These are phyloP conservation scores for Pseudogymnoascus sp. DNA, from an alignment of 2,329 filamentous ascomycete species.

Conservation along the genomic window DNA sequence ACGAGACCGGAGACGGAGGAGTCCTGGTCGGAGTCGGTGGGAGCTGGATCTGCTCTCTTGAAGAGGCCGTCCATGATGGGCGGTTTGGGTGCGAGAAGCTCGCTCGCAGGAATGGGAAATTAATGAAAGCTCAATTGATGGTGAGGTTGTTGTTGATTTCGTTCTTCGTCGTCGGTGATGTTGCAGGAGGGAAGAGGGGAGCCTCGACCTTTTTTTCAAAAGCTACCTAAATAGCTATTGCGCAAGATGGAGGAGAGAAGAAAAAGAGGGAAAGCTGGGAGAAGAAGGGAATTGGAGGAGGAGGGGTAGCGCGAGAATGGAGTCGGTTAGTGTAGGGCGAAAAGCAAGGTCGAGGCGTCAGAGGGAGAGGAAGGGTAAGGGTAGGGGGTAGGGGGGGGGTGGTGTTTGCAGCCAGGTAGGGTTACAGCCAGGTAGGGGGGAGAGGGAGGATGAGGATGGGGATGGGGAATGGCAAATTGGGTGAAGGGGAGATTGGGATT, in stretches of 20 bases:
- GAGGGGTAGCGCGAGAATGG: not conserved
- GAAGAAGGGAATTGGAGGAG: conserved; percentile 7
- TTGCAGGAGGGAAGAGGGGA: not conserved
- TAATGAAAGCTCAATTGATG: not conserved
- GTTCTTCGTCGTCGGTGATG: not conserved
- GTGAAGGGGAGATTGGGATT: not conserved
- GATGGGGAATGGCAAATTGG: not conserved
- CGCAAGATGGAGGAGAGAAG: not conserved
- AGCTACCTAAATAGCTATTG: not conserved
- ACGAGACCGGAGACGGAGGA: conserved; percentile 35
- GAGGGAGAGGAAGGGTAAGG: not conserved
- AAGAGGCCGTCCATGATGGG: not conserved
- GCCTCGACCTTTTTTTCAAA: not conserved
- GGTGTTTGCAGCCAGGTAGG: not conserved
- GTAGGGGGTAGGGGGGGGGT: not conserved
- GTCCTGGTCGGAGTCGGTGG: conserved; percentile 1
- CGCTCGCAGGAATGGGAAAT: not conserved
- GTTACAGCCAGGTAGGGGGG: not conserved
- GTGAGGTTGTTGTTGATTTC: not conserved
- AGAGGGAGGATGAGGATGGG: not conserved
- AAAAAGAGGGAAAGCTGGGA: conserved; percentile 7
- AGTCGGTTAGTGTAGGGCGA: not conserved
- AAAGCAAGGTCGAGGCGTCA: not conserved
- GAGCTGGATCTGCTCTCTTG: not conserved
- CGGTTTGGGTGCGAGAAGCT: not conserved